Evolutionary conservation across 495 filamentous ascomycete genomes (phyloP), one percentile per base, ranked within the genome.

Genomic region (Tetracladium marchalianum): DNA sequence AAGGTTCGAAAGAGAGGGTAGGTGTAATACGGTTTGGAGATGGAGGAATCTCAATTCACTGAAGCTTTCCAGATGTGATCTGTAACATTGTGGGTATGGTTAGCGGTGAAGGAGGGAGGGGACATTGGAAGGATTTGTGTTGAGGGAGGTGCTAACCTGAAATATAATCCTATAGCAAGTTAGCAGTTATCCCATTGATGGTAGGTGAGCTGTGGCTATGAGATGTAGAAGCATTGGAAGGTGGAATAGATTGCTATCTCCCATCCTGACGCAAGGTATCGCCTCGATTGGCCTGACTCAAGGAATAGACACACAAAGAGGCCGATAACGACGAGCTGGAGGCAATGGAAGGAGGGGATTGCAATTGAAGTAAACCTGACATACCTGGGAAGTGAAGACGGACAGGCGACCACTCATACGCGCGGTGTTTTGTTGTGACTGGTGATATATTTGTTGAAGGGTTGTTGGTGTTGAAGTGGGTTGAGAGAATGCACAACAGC

Each of bases 51-150:
- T 85, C 73, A 90, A 69, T 84, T 87, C 55, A 76, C 77, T 55
- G 78, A 82, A 66, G 92, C 82, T 78, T 95, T 95, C 92, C 92
- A 98, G 73, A 98, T 81, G 74, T 98, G 92, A 78, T 95, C 90
- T 89, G 62, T 24, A 43, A 52, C 54, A 11, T 2, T 16, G 19
- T 43, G 31, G 32, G 36, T 50, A 22, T 48, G 43, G 17, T 56
- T 56, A 49, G 69, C 63, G 65, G 69, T 73, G 67, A 66, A n/a
- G 65, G 64, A 39, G 31, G 22, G 22, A 3, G 22, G 7, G 3
- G 7, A 3, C 22, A 12, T 51, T 37, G 11, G 9, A 24, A 41
- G 11, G 19, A 27, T 27, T 27, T 3, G 22, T 7, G 22, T 27
- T 44, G 35, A 36, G 17, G 52, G 66, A 57, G 49, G 38, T 44